Conservation (phyloP, 768 basidiomycete species). For the Tulasnella sp. region DNA sequence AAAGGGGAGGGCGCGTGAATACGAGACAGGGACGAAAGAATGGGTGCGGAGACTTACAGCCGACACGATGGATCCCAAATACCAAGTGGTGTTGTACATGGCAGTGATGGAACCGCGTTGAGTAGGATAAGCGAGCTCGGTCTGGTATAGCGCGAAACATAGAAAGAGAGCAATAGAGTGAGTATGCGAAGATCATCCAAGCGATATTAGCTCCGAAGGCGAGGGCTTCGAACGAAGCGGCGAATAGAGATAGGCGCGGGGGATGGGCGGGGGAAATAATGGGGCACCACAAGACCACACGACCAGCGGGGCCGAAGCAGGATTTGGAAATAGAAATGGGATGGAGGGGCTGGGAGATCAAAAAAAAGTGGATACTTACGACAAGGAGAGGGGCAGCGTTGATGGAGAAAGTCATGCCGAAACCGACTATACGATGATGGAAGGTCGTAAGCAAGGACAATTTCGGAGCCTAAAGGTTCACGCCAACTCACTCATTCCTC, state of each 20-base stretch:
- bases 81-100: conserved; percentile 64
- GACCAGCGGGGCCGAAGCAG: background rate
- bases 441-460: background rate
- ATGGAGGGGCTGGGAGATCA: background rate
- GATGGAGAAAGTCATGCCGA: conserved; percentile 58
- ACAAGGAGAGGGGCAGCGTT: conserved; percentile 43
- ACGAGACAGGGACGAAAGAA: background rate
- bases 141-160: background rate
- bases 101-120: conserved; percentile 38
- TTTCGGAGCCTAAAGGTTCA: background rate
- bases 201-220: background rate
- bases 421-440: conserved; percentile 48
- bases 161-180: background rate
- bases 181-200: background rate
- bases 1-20: background rate
- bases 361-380: conserved; percentile 8
- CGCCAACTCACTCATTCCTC: conserved; percentile 43
- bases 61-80: conserved; percentile 59
- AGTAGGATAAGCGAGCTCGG: conserved; percentile 58
- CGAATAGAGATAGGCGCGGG: too few species aligned
- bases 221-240: background rate
- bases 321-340: background rate
- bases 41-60: background rate
- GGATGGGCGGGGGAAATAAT: too few species aligned
- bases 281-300: background rate